Conservation (phyloP, 2,329 filamentous ascomycete species). For the Exophiala lecanii-corni region DNA sequence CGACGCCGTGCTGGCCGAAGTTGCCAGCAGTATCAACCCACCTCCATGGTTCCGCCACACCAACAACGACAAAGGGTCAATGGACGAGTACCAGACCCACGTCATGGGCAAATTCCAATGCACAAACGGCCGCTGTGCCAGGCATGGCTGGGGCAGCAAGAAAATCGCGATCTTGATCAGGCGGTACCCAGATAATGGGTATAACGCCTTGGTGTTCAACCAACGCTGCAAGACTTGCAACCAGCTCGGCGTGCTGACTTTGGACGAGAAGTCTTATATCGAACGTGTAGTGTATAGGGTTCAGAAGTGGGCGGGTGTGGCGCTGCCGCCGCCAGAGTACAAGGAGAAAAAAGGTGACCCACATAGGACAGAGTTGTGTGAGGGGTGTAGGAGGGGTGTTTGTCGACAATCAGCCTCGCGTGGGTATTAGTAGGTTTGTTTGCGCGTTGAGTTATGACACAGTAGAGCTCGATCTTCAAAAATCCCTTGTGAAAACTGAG, state of each 20-base stretch:
- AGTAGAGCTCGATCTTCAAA: too few relatives aligned
- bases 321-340: slow-evolving; percentile 7
- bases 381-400: slow-evolving; percentile 21
- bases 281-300: slow-evolving; percentile 41
- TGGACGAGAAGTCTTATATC: slow-evolving; percentile 37
- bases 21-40: too few relatives aligned
- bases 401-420: too few relatives aligned
- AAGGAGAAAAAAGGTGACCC: slow-evolving; percentile 7
- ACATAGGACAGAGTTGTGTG: slow-evolving; percentile 14
- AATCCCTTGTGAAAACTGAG: too few relatives aligned
- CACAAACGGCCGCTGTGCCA: slow-evolving; percentile 31
- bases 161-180: slow-evolving; percentile 41
- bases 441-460: too few relatives aligned
- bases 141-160: slow-evolving; percentile 38
- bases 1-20: too few relatives aligned
- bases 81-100: slow-evolving; percentile 35
- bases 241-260: slow-evolving; percentile 30
- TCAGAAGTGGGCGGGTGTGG: slow-evolving; percentile 35
- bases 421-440: too few relatives aligned
- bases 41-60: slow-evolving; percentile 33
- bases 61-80: slow-evolving; percentile 28
- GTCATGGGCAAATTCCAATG: slow-evolving; percentile 42
- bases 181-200: slow-evolving; percentile 34
- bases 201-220: slow-evolving; percentile 44
- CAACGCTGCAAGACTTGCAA: slow-evolving; percentile 38